These are phyloP conservation scores for Tetrastigma voinierianum DNA, from an alignment of 164 flowering plant species.

Conservation along the genomic window DNA sequence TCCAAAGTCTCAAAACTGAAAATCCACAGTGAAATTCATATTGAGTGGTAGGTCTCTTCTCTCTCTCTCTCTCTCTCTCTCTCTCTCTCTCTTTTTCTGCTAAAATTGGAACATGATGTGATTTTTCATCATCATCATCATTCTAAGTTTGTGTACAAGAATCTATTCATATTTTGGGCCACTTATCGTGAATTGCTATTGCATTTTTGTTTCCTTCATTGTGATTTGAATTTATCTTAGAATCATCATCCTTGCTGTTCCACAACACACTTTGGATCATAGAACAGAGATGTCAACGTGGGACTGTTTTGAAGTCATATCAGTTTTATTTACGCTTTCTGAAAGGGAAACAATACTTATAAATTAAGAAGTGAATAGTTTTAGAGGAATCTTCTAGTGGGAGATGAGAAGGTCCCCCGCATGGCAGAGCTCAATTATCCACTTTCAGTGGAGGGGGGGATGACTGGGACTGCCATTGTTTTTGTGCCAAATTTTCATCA, in stretches of 20 bases:
- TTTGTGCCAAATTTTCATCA: neutral
- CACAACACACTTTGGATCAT: constrained; percentile 5
- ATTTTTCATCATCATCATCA: constrained; percentile 23
- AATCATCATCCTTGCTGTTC: constrained; percentile 12
- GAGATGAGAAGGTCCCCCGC: constrained; percentile 8
- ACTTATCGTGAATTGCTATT: constrained; percentile 13
- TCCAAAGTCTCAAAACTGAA: constrained; percentile 30
- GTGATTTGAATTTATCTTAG: constrained; percentile 11
- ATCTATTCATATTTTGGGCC: constrained; percentile 24
- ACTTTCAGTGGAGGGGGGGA: neutral
- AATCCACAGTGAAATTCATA: constrained; percentile 25
- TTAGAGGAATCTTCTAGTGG: constrained; percentile 3
- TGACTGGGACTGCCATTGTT: neutral
- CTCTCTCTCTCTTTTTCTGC: too few species aligned
- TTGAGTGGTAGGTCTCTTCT: constrained; percentile 17
- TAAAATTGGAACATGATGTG: constrained; percentile 12
- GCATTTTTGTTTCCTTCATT: constrained; percentile 8
- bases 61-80: too few species aligned
- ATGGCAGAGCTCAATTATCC: neutral
- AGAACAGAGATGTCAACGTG: neutral
- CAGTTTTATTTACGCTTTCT: constrained; percentile 5
- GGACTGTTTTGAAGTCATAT: constrained; percentile 11
- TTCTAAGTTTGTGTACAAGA: constrained; percentile 19
- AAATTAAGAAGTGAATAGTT: neutral
- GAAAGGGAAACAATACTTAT: neutral